Conservation (phyloP, 345 rosid species). For the Litchi chinensis region DNA sequence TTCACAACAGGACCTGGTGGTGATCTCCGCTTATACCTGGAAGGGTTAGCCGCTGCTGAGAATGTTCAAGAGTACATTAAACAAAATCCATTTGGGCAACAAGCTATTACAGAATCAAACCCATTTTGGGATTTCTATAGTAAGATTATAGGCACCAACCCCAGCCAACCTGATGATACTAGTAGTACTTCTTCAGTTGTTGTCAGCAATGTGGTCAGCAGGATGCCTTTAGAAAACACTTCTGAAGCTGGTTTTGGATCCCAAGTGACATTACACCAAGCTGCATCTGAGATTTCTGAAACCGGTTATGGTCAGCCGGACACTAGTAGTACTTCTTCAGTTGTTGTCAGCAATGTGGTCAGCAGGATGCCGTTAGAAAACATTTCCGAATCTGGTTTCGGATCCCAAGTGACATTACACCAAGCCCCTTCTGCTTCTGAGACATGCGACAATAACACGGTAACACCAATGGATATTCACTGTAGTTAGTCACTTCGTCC, state of each 20-base stretch:
- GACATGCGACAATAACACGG: neutral
- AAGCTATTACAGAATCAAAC: constrained; percentile 55
- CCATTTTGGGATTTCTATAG: constrained; percentile 62
- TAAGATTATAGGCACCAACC: constrained; percentile 30
- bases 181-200: neutral
- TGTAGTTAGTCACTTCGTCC: neutral
- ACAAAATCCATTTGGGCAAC: constrained; percentile 80
- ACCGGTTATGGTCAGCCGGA: too few relatives aligned
- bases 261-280: neutral
- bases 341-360: neutral
- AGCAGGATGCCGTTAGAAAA: neutral
- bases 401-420: neutral
- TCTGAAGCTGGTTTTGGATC: neutral
- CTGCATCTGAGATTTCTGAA: too few relatives aligned
- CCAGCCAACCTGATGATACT: neutral
- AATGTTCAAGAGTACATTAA: constrained; percentile 63
- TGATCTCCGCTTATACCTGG: constrained; percentile 70
- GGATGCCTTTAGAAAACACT: neutral
- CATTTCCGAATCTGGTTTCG: neutral
- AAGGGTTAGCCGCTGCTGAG: constrained; percentile 53
- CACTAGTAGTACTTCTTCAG: neutral
- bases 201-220: neutral
- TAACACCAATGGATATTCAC: neutral
- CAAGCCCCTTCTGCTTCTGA: neutral
- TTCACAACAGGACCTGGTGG: constrained; percentile 71